Conservation (phyloP, 148 eudicot species). For the Cornus florida region DNA sequence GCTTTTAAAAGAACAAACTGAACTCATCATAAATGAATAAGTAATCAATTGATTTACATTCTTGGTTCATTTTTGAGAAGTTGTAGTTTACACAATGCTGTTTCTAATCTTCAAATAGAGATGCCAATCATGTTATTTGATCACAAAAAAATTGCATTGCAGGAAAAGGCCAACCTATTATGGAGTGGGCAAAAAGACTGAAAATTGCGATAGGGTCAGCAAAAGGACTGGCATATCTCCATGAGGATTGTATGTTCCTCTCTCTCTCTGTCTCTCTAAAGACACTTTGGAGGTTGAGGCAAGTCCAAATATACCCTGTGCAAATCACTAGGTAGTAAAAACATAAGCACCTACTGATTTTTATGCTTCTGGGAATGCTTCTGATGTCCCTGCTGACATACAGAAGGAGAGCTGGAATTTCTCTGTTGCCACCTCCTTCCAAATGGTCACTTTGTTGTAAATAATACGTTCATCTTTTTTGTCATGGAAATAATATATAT, state of each 20-base stretch:
- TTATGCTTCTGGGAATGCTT: too few species aligned
- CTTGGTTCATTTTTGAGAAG: background rate
- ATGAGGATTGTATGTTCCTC: constrained; percentile 50
- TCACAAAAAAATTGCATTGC: background rate
- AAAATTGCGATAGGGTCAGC: constrained; percentile 54
- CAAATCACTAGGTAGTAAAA: too few species aligned
- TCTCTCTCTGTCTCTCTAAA: background rate
- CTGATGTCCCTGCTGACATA: too few species aligned
- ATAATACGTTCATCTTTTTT: background rate
- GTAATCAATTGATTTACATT: background rate
- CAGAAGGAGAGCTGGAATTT: background rate
- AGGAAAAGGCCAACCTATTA: constrained; percentile 27
- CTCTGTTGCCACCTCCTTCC: background rate
- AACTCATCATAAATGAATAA: too few species aligned
- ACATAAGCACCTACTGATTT: too few species aligned
- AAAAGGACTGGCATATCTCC: constrained; percentile 58
- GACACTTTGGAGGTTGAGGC: background rate
- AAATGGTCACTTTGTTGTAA: background rate
- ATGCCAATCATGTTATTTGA: background rate
- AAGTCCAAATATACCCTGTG: background rate
- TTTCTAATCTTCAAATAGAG: background rate
- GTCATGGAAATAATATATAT: background rate
- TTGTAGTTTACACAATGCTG: background rate
- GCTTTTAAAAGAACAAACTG: background rate
- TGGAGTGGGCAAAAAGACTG: constrained; percentile 50